Percentiles rank a stretch among this genome's conserved stretches.
phyloP scores from a whole-genome alignment of 1,139 yeast genomes.

The Pichia sp. region DNA sequence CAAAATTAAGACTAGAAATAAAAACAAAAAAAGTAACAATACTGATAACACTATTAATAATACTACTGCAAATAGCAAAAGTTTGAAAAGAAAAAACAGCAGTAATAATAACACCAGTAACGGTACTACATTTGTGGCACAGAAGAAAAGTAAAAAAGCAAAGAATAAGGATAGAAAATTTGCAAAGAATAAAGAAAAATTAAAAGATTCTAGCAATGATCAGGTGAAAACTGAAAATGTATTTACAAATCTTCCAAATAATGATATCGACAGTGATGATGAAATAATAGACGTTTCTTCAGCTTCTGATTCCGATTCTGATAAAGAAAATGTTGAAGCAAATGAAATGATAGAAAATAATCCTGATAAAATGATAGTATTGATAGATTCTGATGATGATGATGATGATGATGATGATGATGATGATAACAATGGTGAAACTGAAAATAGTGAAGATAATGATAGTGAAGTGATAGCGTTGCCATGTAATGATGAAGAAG shows the following conservation, averaged over 20 bases:
- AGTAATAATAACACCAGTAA: too few relatives aligned
- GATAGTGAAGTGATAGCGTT: constrained; percentile 2
- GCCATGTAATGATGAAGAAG: neutral
- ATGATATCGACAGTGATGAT: constrained; percentile 4
- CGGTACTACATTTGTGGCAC: neutral
- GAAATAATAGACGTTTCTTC: constrained; percentile 12
- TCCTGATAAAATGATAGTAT: constrained; percentile 3
- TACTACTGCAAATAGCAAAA: neutral
- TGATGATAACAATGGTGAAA: too few relatives aligned
- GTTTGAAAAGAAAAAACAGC: neutral
- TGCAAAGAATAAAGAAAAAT: neutral
- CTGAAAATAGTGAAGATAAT: neutral
- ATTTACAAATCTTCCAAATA: constrained; percentile 13
- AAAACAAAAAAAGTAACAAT: neutral
- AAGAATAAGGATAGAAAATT: constrained; percentile 11
- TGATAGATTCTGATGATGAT: constrained; percentile 10
- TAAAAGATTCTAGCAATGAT: neutral
- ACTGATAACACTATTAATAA: neutral
- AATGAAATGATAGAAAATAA: neutral
- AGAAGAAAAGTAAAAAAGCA: constrained; percentile 13
- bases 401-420: constrained; percentile 1
- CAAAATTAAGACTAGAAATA: too few relatives aligned
- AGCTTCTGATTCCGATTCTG: constrained; percentile 5
- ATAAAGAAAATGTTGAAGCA: neutral
- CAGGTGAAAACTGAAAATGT: constrained; percentile 6